A percentile compares a stretch with the other conserved stretches of the same genome.
phyloP scores from a whole-genome alignment of 352 stramenopile species.

The Paralagenidium karlingii region DNA sequence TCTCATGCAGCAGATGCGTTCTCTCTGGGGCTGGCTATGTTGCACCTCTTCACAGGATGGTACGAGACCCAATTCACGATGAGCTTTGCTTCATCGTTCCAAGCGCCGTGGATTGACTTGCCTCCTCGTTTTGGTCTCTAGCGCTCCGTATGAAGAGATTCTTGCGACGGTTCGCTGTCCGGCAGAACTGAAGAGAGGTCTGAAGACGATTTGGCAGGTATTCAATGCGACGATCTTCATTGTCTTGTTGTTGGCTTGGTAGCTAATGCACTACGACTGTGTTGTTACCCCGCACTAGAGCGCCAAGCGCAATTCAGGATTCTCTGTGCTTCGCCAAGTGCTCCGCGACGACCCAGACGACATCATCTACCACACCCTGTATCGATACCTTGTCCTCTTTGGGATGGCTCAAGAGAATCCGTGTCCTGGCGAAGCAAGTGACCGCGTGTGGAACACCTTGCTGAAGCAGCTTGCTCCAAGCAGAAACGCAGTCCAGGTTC shows the following conservation, averaged over 20 bases:
- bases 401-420: slow-evolving; percentile 68
- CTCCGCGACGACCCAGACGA: slow-evolving; percentile 55
- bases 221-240: slow-evolving; percentile 2
- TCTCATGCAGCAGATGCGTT: slow-evolving; percentile 93
- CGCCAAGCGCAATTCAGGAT: slow-evolving; percentile 36
- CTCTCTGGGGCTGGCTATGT: slow-evolving; percentile 89
- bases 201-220: slow-evolving; percentile 86
- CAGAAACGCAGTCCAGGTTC: too few species aligned
- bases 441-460: slow-evolving; percentile 45
- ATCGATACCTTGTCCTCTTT: slow-evolving; percentile 94
- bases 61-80: too few species aligned
- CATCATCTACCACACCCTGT: slow-evolving; percentile 92
- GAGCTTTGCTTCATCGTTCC: neutral
- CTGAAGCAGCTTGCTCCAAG: slow-evolving; percentile 48
- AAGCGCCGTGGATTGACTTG: neutral
- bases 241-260: neutral
- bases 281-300: slow-evolving; percentile 14
- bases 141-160: slow-evolving; percentile 96
- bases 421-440: slow-evolving; percentile 16
- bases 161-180: slow-evolving; percentile 89
- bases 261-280: neutral
- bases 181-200: slow-evolving; percentile 52
- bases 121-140: slow-evolving; percentile 6
- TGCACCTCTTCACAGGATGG: slow-evolving; percentile 95
- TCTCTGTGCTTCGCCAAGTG: slow-evolving; percentile 52